A percentile compares a stretch with the other conserved stretches of the same genome.
These are phyloP conservation scores for Suillus subluteus DNA, from an alignment of 768 basidiomycete species.

Conservation along the genomic window DNA sequence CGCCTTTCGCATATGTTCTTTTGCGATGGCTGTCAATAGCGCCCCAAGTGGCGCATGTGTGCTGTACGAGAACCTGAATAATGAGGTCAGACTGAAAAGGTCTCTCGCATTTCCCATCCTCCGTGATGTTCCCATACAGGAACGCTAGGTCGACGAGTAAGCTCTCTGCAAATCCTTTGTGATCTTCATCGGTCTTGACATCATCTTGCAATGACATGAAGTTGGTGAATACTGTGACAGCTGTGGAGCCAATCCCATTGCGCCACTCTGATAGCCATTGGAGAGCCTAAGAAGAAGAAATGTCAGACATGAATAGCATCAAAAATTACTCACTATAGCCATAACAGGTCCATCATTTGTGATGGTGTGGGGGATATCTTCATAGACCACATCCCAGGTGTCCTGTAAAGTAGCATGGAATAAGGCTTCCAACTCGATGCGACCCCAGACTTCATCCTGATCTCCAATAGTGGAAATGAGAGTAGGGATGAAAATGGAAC, in stretches of 20 bases:
- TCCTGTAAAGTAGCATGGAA: neutral
- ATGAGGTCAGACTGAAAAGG: too few relatives aligned
- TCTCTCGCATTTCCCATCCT: too few relatives aligned
- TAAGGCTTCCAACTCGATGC: neutral
- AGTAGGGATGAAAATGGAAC: neutral
- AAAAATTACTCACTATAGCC: slow-evolving; percentile 7
- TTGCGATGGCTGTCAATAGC: too few relatives aligned
- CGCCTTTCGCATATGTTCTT: too few relatives aligned
- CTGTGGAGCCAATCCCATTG: neutral
- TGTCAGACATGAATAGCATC: neutral
- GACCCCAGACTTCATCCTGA: neutral
- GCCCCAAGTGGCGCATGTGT: too few relatives aligned
- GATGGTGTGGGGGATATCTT: slow-evolving; percentile 10
- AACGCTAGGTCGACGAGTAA: too few relatives aligned
- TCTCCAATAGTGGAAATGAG: neutral
- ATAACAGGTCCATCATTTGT: slow-evolving; percentile 10
- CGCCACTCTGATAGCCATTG: neutral
- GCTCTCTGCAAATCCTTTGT: too few relatives aligned
- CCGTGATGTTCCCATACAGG: too few relatives aligned
- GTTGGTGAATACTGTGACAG: neutral
- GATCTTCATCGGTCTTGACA: neutral
- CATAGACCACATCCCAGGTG: slow-evolving; percentile 14
- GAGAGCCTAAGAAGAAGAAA: neutral
- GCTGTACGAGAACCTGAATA: too few relatives aligned
- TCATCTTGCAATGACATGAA: neutral